Percentiles rank a stretch among this genome's conserved stretches.
phyloP scores from a whole-genome alignment of 768 basidiomycete species.

The Mycena venus region DNA sequence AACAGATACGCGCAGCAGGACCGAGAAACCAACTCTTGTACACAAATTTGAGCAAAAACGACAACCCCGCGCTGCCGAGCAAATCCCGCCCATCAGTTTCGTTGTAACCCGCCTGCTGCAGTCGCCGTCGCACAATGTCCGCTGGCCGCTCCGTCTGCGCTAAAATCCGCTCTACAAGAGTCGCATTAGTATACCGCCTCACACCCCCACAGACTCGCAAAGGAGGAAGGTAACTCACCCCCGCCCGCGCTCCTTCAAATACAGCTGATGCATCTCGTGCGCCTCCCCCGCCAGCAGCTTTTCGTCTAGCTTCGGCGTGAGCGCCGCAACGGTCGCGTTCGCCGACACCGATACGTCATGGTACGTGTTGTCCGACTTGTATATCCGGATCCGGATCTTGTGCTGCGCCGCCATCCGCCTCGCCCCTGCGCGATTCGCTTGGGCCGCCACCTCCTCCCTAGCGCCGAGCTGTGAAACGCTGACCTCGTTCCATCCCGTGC shows the following conservation, averaged over 20 bases:
- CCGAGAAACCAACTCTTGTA: slow-evolving; percentile 85
- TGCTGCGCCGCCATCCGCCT: slow-evolving; percentile 45
- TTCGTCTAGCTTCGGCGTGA: slow-evolving; percentile 32
- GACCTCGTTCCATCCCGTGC: slow-evolving; percentile 11
- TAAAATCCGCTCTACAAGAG: slow-evolving; percentile 80
- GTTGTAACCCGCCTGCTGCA: slow-evolving; percentile 93
- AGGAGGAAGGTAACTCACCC: slow-evolving; percentile 58
- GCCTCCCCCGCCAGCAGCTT: slow-evolving; percentile 45
- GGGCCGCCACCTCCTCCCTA: slow-evolving; percentile 61
- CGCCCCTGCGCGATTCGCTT: slow-evolving; percentile 61
- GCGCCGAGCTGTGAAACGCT: slow-evolving; percentile 68
- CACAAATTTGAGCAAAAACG: slow-evolving; percentile 90
- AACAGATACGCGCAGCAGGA: slow-evolving; percentile 62
- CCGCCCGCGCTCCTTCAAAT: slow-evolving; percentile 81
- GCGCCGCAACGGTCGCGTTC: slow-evolving; percentile 58
- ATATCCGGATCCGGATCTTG: slow-evolving; percentile 85
- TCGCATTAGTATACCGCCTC: background rate
- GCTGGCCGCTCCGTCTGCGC: slow-evolving; percentile 87
- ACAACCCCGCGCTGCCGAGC: slow-evolving; percentile 79
- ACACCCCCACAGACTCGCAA: background rate
- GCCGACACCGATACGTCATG: slow-evolving; percentile 77
- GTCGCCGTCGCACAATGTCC: slow-evolving; percentile 82
- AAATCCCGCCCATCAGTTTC: slow-evolving; percentile 83
- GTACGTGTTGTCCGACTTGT: slow-evolving; percentile 79
- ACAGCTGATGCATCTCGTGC: slow-evolving; percentile 74